Evolutionary conservation across 768 basidiomycete species (phyloP).

Genomic region (Pholiota molesta): DNA sequence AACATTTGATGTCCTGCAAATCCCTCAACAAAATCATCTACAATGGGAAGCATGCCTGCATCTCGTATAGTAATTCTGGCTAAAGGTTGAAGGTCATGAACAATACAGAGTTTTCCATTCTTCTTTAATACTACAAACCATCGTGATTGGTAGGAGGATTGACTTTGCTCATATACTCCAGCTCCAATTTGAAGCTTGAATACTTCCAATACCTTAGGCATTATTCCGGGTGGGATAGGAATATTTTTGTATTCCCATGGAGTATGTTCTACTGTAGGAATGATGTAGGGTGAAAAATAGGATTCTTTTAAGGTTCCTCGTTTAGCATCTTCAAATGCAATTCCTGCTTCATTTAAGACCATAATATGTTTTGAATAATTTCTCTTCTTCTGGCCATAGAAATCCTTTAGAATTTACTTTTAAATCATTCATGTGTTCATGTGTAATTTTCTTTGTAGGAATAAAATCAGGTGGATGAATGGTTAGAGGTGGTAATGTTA

Average conservation of each 20-base stretch:
- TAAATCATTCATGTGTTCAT: slow-evolving; percentile 18
- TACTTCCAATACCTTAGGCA: slow-evolving; percentile 30
- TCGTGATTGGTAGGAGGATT: slow-evolving; percentile 35
- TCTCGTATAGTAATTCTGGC: slow-evolving; percentile 41
- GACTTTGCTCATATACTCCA: slow-evolving; percentile 39
- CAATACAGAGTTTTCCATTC: slow-evolving; percentile 33
- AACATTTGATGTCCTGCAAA: slow-evolving; percentile 29
- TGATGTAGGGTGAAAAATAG: too few relatives aligned
- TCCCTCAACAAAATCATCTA: slow-evolving; percentile 34
- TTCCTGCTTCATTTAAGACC: too few relatives aligned
- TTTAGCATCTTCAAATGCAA: too few relatives aligned
- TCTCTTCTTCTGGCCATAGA: slow-evolving; percentile 30
- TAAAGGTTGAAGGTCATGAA: slow-evolving; percentile 41
- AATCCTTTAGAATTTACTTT: slow-evolving; percentile 17
- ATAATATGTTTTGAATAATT: not conserved
- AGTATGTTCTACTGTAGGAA: slow-evolving; percentile 12
- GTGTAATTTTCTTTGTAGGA: slow-evolving; percentile 23
- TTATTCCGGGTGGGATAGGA: slow-evolving; percentile 38
- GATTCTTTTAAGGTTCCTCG: too few relatives aligned
- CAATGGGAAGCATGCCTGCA: slow-evolving; percentile 34
- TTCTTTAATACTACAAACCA: slow-evolving; percentile 45
- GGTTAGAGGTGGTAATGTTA: slow-evolving; percentile 20
- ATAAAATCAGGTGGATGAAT: slow-evolving; percentile 22
- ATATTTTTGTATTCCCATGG: slow-evolving; percentile 39
- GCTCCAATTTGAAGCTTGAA: slow-evolving; percentile 35